Conservation (phyloP, 2,329 filamentous ascomycete species). For the Cladosporium sphaerospermum region DNA sequence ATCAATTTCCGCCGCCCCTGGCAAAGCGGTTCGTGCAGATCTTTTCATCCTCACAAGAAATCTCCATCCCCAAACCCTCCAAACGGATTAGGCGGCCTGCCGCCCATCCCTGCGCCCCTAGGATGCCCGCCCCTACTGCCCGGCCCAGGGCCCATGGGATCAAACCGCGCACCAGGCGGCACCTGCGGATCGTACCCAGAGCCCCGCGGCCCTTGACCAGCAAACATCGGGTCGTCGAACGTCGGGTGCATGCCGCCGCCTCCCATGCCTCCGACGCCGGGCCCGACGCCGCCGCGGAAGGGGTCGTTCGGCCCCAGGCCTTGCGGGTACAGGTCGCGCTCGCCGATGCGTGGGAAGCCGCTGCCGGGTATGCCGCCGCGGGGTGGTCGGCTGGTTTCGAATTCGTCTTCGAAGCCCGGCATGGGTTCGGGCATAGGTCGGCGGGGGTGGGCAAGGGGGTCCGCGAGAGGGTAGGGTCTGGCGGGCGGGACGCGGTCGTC, state of each 20-base stretch:
- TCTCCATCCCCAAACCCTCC: conserved; percentile 55
- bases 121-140: conserved; percentile 42
- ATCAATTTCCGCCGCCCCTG: too few species aligned
- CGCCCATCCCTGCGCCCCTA: conserved; percentile 39
- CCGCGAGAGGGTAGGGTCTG: conserved; percentile 57
- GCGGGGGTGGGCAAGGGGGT: conserved; percentile 54
- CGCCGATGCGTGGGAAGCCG: conserved; percentile 57
- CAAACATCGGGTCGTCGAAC: conserved; percentile 84
- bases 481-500: conserved; percentile 52
- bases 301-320: conserved; percentile 83
- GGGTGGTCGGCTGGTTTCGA: conserved; percentile 67
- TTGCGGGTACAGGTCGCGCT: conserved; percentile 80
- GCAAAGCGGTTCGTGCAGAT: too few species aligned
- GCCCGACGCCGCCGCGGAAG: conserved; percentile 55
- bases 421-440: conserved; percentile 65
- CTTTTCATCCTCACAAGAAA: conserved; percentile 41
- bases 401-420: conserved; percentile 89
- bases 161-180: conserved; percentile 86
- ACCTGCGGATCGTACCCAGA: conserved; percentile 61
- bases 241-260: conserved; percentile 91
- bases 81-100: conserved; percentile 51
- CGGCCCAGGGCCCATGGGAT: conserved; percentile 69
- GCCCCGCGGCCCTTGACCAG: conserved; percentile 42
- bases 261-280: conserved; percentile 45
- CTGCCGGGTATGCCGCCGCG: conserved; percentile 40